Evolutionary conservation across 78 protist species (phyloP).

Genomic region (Emiliania huxleyi): DNA sequence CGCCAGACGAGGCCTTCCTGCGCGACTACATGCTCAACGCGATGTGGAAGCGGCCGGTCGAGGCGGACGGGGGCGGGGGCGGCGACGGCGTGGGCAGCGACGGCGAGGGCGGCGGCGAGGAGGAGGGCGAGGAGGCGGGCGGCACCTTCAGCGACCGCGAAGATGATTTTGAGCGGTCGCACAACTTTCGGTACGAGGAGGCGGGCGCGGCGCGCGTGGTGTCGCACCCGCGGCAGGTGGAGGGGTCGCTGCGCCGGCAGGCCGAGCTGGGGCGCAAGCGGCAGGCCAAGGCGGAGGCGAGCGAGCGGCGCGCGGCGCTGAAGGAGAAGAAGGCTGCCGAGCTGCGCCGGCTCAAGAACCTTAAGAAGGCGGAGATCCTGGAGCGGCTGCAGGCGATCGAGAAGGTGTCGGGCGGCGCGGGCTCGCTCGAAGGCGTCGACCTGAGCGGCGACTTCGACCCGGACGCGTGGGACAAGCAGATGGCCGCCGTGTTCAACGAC

Average conservation of each 20-base stretch:
- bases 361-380: conserved; percentile 38
- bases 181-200: conserved; percentile 17
- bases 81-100: background rate
- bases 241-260: conserved; percentile 4
- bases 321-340: conserved; percentile 20
- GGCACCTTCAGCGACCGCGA: background rate
- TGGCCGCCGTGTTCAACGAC: conserved; percentile 33
- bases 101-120: background rate
- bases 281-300: too few species aligned
- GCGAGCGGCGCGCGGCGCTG: background rate
- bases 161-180: background rate
- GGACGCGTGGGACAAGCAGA: conserved; percentile 34
- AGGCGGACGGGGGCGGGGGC: background rate
- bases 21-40: conserved; percentile 7
- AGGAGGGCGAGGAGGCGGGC: background rate
- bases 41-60: background rate
- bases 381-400: background rate
- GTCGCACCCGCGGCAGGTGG: background rate
- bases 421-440: background rate
- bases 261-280: background rate
- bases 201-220: background rate
- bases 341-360: conserved; percentile 39
- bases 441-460: conserved; percentile 62
- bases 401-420: conserved; percentile 21
- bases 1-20: background rate